These are phyloP conservation scores for Elongisporangium anandrum DNA, from an alignment of 352 stramenopile species.

Conservation along the genomic window DNA sequence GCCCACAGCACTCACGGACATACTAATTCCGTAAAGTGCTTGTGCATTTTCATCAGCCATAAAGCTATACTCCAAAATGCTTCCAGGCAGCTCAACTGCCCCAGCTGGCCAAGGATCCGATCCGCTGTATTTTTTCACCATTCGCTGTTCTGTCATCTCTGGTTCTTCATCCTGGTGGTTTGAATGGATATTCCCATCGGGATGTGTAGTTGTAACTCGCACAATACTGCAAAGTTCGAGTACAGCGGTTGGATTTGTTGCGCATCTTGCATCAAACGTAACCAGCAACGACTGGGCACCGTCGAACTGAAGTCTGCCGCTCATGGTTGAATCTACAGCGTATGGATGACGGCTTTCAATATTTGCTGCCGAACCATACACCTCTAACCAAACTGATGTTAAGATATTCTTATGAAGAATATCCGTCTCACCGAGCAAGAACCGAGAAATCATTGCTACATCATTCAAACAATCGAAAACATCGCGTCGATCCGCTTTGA, in stretches of 20 bases:
- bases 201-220: background rate
- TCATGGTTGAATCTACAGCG: slow-evolving; percentile 13
- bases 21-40: slow-evolving; percentile 49
- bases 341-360: slow-evolving; percentile 75
- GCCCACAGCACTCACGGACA: slow-evolving; percentile 53
- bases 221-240: slow-evolving; percentile 10
- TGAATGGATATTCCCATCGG: background rate
- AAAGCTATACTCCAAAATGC: slow-evolving; percentile 62
- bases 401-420: slow-evolving; percentile 50
- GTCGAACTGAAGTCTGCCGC: slow-evolving; percentile 41
- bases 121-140: slow-evolving; percentile 31
- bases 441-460: slow-evolving; percentile 41
- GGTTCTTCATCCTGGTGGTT: background rate
- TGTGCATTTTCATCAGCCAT: slow-evolving; percentile 48
- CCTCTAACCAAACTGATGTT: slow-evolving; percentile 70
- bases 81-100: slow-evolving; percentile 48
- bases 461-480: slow-evolving; percentile 47
- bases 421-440: slow-evolving; percentile 50
- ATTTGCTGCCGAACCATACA: slow-evolving; percentile 55
- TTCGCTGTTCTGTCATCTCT: slow-evolving; percentile 16
- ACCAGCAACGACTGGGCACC: slow-evolving; percentile 50
- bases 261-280: slow-evolving; percentile 66
- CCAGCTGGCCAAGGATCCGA: slow-evolving; percentile 41
- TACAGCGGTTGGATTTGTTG: slow-evolving; percentile 16
- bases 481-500: slow-evolving; percentile 33